phyloP scores from a whole-genome alignment of 2,329 filamentous ascomycete species.

The Claviceps arundinis region DNA sequence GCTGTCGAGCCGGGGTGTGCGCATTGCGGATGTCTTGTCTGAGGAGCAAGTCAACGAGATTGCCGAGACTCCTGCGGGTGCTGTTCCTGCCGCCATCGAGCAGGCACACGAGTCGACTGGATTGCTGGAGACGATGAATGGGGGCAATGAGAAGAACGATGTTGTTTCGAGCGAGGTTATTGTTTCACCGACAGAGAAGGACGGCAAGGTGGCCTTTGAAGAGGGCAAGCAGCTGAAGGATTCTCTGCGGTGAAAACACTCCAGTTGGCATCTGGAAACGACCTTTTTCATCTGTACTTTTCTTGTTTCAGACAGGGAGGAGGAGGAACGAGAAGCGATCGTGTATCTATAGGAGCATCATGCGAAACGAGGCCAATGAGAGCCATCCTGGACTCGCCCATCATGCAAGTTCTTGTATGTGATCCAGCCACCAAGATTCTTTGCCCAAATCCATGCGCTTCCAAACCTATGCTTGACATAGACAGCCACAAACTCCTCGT shows the following conservation, averaged over 20 bases:
- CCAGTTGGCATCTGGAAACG: background rate
- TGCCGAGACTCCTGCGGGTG: conserved; percentile 65
- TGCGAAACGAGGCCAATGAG: too few species aligned
- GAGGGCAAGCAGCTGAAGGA: conserved; percentile 45
- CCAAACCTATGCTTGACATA: too few species aligned
- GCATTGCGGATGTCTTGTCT: conserved; percentile 65
- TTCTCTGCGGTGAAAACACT: conserved; percentile 28
- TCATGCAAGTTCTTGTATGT: too few species aligned
- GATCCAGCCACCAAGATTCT: too few species aligned
- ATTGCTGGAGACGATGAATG: conserved; percentile 6
- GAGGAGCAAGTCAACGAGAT: conserved; percentile 78
- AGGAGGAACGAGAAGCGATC: background rate
- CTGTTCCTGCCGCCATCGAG: conserved; percentile 46
- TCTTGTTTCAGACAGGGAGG: background rate
- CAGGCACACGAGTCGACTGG: conserved; percentile 25
- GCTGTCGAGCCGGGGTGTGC: conserved; percentile 73
- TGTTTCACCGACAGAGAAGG: conserved; percentile 41
- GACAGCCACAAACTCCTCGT: too few species aligned
- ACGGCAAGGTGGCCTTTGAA: conserved; percentile 55
- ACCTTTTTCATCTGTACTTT: background rate
- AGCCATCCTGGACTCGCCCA: too few species aligned
- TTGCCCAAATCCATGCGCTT: too few species aligned
- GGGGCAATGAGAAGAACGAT: conserved; percentile 19
- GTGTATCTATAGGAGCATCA: background rate
- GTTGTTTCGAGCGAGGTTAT: conserved; percentile 33